Percentiles rank a stretch among this genome's conserved stretches.
These are phyloP conservation scores for Cercophora sp. DNA, from an alignment of 495 filamentous ascomycete species.

Conservation along the genomic window DNA sequence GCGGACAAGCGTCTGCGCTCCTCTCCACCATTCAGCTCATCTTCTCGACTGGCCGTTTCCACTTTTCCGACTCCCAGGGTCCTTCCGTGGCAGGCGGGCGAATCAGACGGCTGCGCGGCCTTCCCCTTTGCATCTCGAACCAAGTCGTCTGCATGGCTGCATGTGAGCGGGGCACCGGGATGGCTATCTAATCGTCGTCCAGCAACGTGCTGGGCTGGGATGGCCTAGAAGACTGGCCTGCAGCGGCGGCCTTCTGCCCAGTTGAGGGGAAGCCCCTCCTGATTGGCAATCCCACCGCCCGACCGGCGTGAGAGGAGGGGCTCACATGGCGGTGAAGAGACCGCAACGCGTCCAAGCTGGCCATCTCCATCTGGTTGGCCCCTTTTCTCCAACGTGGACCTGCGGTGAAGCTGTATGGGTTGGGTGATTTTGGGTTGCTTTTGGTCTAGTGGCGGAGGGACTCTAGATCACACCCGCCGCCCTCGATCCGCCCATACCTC, in stretches of 20 bases:
- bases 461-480: no score
- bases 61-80: not conserved
- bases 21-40: not conserved
- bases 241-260: conserved; percentile 15
- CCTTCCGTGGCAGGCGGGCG: not conserved
- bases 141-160: no score
- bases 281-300: not conserved
- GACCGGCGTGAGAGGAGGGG: not conserved
- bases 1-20: no score
- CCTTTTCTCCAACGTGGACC: no score
- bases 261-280: not conserved
- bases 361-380: not conserved
- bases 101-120: conserved; percentile 7
- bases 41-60: not conserved
- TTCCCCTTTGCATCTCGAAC: no score
- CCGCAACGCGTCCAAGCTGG: not conserved
- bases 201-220: not conserved
- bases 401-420: conserved; percentile 6
- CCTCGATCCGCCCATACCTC: no score
- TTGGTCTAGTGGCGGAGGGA: not conserved
- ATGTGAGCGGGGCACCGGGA: not conserved
- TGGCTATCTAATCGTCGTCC: not conserved
- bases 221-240: conserved; percentile 3
- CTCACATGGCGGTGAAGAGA: conserved; percentile 22
- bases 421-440: not conserved